phyloP scores from a whole-genome alignment of 306 rosid genomes.

The Malus sieversii region DNA sequence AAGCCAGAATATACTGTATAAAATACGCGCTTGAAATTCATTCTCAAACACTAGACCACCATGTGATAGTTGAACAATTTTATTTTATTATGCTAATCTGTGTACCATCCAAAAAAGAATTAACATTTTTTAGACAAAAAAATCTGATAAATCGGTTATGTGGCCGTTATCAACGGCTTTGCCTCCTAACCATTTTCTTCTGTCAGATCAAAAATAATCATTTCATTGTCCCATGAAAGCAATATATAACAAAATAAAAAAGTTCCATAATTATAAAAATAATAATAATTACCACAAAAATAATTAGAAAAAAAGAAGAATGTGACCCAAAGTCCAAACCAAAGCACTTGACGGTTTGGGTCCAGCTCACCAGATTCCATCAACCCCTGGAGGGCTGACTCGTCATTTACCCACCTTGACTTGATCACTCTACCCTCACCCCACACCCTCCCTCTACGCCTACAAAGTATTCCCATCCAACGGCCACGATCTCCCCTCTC shows the following conservation, averaged over 20 bases:
- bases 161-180: conserved; percentile 26
- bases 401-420: conserved; percentile 19
- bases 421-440: not conserved
- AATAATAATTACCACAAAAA: not conserved
- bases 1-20: too few relatives aligned
- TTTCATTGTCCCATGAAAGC: not conserved
- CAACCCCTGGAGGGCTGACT: not conserved
- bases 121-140: not conserved
- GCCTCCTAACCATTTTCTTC: not conserved
- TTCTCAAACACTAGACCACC: too few relatives aligned
- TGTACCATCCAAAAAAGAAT: not conserved
- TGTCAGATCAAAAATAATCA: not conserved
- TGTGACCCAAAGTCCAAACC: not conserved
- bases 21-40: too few relatives aligned
- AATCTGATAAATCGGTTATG: conserved; percentile 11
- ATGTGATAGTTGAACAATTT: not conserved
- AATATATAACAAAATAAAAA: not conserved
- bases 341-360: not conserved
- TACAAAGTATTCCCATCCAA: conserved; percentile 16
- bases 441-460: not conserved
- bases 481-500: conserved; percentile 11
- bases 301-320: not conserved
- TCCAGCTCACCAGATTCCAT: conserved; percentile 40
- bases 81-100: not conserved
- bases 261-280: not conserved